Evolutionary conservation across 345 rosid species (phyloP).

Genomic region (Eucalyptus curtisii): DNA sequence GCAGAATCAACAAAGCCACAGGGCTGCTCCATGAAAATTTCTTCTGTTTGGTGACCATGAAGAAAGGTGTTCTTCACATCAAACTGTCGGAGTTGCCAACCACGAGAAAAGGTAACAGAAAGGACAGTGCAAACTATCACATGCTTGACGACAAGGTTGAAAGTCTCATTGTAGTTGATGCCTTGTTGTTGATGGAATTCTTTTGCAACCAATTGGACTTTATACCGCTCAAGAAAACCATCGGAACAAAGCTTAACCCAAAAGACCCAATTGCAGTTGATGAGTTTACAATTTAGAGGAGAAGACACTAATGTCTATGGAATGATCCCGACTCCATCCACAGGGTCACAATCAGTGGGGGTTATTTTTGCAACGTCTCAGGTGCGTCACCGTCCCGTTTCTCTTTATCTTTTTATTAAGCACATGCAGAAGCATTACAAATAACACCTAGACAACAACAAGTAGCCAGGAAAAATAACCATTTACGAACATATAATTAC

Average conservation of each 20-base stretch:
- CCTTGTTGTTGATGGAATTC: neutral
- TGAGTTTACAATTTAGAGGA: neutral
- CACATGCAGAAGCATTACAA: too few species aligned
- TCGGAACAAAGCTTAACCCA: rapidly evolving
- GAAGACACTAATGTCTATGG: neutral
- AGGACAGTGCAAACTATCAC: neutral
- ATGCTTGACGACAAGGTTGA: neutral
- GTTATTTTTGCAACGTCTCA: too few species aligned
- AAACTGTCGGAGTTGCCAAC: neutral
- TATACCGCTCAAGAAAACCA: neutral
- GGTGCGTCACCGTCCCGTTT: too few species aligned
- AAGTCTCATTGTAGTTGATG: neutral
- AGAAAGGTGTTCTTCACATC: neutral
- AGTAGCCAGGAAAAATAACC: too few species aligned
- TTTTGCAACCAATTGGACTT: neutral
- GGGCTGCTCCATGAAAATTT: too few species aligned
- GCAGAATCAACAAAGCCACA: too few species aligned
- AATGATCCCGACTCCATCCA: too few species aligned
- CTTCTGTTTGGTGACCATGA: neutral
- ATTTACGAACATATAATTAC: too few species aligned
- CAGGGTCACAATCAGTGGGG: too few species aligned
- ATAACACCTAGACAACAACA: too few species aligned
- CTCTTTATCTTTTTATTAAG: too few species aligned
- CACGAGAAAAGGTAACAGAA: neutral
- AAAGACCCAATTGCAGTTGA: neutral